Base-by-base conservation (phyloP, 108 stramenopile genomes). In the Schizochytrium sp. region DNA sequence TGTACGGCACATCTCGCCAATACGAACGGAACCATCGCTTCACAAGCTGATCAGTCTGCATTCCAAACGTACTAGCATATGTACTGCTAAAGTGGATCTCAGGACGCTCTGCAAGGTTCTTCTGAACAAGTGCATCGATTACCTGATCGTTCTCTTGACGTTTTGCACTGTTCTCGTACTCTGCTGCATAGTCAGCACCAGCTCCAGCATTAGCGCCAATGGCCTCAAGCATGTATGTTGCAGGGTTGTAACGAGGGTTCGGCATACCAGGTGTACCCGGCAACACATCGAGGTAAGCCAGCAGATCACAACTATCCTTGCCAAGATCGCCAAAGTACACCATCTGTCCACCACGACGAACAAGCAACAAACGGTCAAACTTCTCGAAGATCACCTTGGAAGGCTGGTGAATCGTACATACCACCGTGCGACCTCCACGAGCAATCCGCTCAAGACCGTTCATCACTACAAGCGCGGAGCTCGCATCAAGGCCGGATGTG, bases 321-420 rank as follows among this genome's bases (percentile, higher is more conserved):
- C 96, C 96, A 50, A 96, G 90, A 4, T 95, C 94, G 10, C 97
- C 97, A 88, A 94, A 95, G 73, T 93, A 97, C 4, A 96, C 95
- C 56, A 93, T 93, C 72, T 95, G 92, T 2, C 97, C 97, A 45
- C 97, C 97, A 46, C 94, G 92, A 89, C 95, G 95, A 3, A 97
- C 88, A 28, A 97, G 94, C 61, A 97, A 90, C 19, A 69, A 47
- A 44, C 83, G 88, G 88, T 96, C 95, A 91, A 96, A 96, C 5
- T 89, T 91, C 64, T 91, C 91, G 90, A 97, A 97, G 61, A 97
- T 95, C 12, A 94, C 95, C 41, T 94, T 89, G 46, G 95, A 95
- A 7, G 96, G 96, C 92, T 97, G 96, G 87, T 97, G 96, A 72
- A 97, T 96, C 13, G 96, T 97, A 50, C 94, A 94, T 57, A 95